phyloP scores from a whole-genome alignment of 306 rosid genomes.

The Vigna angularis region DNA sequence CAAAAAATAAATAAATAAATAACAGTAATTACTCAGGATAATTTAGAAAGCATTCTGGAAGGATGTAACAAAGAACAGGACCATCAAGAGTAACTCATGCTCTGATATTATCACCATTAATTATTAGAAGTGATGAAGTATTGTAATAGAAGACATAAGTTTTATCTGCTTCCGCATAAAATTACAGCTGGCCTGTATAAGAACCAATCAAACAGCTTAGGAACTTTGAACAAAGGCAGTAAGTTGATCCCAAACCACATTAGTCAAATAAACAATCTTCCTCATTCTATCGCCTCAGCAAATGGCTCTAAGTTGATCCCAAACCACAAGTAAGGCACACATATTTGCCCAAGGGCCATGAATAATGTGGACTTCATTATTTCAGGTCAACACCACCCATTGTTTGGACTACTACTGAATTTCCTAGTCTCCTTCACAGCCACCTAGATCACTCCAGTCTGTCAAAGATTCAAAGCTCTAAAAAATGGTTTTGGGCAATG shows the following conservation, averaged over 20 bases:
- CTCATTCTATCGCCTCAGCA: neutral
- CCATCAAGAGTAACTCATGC: neutral
- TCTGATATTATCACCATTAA: neutral
- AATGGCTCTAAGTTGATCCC: neutral
- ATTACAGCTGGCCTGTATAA: neutral
- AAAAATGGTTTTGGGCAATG: neutral
- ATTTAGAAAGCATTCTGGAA: neutral
- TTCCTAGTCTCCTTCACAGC: neutral
- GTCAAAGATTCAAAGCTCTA: conserved; percentile 1
- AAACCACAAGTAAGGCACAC: neutral
- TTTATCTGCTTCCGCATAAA: neutral
- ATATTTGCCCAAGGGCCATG: neutral
- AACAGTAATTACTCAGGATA: neutral
- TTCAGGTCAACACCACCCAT: neutral
- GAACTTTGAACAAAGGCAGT: neutral
- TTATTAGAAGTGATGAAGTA: neutral
- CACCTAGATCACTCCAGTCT: neutral
- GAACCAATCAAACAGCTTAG: neutral
- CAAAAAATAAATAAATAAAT: neutral
- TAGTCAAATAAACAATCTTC: neutral
- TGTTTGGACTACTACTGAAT: neutral
- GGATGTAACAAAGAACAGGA: neutral
- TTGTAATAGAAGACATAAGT: neutral
- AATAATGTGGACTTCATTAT: neutral
- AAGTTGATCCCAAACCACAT: too few relatives aligned